Conservation (phyloP, 768 basidiomycete species). For the Agaricus sinodeliciosus region DNA sequence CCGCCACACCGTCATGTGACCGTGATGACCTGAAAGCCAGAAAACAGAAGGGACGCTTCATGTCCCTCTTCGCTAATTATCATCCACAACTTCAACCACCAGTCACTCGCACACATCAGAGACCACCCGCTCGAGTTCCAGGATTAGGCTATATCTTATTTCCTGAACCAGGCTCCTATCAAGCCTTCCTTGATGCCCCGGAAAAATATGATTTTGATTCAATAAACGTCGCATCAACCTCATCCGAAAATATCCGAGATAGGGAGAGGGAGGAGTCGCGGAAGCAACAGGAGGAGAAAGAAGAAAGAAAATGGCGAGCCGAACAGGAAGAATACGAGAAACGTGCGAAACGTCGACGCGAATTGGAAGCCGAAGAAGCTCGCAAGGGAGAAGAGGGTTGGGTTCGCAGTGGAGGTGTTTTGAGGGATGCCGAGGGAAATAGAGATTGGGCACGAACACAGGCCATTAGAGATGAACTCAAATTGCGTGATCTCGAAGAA, state of each 20-base stretch:
- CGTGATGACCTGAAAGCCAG: not conserved
- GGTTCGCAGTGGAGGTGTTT: conserved; percentile 51
- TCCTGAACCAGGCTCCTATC: not conserved
- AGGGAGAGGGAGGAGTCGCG: too few relatives aligned
- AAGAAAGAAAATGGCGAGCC: not conserved
- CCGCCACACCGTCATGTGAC: not conserved
- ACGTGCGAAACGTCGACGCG: conserved; percentile 13
- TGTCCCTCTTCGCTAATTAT: conserved; percentile 2
- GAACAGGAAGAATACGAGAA: not conserved
- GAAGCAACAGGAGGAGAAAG: not conserved
- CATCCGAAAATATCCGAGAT: too few relatives aligned
- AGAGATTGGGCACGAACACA: conserved; percentile 47
- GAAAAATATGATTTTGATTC: too few relatives aligned
- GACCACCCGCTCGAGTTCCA: not conserved
- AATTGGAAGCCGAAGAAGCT: conserved; percentile 33
- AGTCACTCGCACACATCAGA: not conserved
- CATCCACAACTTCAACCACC: not conserved
- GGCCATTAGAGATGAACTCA: conserved; percentile 40
- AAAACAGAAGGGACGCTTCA: not conserved
- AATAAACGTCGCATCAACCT: too few relatives aligned
- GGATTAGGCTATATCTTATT: conserved; percentile 5
- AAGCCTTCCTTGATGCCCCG: too few relatives aligned
- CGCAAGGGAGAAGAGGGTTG: conserved; percentile 50
- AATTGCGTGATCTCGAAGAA: conserved; percentile 35
- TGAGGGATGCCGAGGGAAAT: conserved; percentile 42